Percentiles rank a stretch among this genome's conserved stretches.
phyloP scores from a whole-genome alignment of 768 basidiomycete genomes.

The Boletellus ananas region DNA sequence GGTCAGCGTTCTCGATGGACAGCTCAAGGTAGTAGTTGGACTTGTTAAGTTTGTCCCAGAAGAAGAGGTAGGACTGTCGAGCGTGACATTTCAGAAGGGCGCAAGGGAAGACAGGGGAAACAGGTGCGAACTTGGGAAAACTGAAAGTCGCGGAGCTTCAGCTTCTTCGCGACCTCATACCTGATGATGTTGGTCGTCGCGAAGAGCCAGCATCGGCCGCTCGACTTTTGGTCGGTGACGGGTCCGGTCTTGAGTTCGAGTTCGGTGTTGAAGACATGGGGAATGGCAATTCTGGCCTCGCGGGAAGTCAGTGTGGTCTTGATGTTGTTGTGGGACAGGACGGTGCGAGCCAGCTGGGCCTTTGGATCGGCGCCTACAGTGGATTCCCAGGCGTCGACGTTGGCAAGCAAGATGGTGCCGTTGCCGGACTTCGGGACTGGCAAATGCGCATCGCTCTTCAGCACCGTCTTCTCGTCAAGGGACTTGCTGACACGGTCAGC shows the following conservation, averaged over 20 bases:
- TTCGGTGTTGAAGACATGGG: constrained; percentile 79
- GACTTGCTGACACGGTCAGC: constrained; percentile 20
- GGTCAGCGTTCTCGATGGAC: constrained; percentile 74
- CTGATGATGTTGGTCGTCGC: constrained; percentile 86
- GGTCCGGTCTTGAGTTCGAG: constrained; percentile 80
- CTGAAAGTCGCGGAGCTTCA: constrained; percentile 86
- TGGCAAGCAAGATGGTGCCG: constrained; percentile 57
- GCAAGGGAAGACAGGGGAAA: background rate
- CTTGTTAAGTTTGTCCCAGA: constrained; percentile 96
- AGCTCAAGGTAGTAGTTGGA: constrained; percentile 86
- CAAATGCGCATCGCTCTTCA: background rate
- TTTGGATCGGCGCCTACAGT: constrained; percentile 53
- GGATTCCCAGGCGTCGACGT: constrained; percentile 66
- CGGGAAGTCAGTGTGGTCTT: constrained; percentile 61
- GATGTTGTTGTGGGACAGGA: constrained; percentile 69
- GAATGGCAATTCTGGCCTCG: constrained; percentile 54
- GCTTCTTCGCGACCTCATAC: constrained; percentile 79
- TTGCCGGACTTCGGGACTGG: constrained; percentile 42
- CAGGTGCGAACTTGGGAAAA: constrained; percentile 66
- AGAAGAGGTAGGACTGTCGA: constrained; percentile 79
- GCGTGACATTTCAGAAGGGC: constrained; percentile 5
- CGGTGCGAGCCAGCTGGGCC: constrained; percentile 68
- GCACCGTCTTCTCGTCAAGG: constrained; percentile 25
- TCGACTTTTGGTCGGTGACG: constrained; percentile 81
- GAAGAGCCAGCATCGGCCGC: constrained; percentile 95